Evolutionary conservation across 2,329 filamentous ascomycete genomes (phyloP), one percentile per base, ranked within the genome.

Genomic region (Nothophaeocryptopus gaeumannii): DNA sequence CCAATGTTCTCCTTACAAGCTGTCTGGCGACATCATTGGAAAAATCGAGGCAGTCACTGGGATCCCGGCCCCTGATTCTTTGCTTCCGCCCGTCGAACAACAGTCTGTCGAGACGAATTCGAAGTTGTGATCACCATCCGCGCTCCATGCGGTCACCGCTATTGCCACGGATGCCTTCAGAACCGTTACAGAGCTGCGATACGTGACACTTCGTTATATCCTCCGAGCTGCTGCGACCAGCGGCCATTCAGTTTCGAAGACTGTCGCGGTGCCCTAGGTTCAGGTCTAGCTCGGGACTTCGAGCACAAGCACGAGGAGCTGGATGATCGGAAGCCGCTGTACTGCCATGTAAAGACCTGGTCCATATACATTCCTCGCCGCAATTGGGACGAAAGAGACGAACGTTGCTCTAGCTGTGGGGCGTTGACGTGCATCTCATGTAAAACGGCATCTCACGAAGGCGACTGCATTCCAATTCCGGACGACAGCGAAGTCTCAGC

Each of bases 271-370:
- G 37, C 34, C 10, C 45, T 57, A 5, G 16, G 43, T 12, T 16
- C 20, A 4, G 3, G n/a, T 7, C 41, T 50, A 5, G 32, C 16
- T 8, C n/a, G 10, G n/a, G 30, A 33, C 8, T 45, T 49, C 30
- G 20, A 39, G 13, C 20, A 26, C 14, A 51, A 39, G 36, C 9
- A 39, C 7, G 43, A 45, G 10, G 55, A 58, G 39, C 34, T 53
- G 2, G 41, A 45, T 4, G 54, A 51, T 12, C 36, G 16, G 7
- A 15, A 53, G 20, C 35, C 39, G 13, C 33, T 44, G 8, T 58
- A 53, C 50, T 55, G 55, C 42, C 34, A 44, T 26, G 26, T 45
- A 1, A 29, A n/a, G 2, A 42, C 15, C 7, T 55, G 50, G 38
- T 52, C 50, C 4, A n/a, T 30, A 5, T 52, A 52, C 39, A 39